Evolutionary conservation across 83 land plant species (phyloP).

Genomic region (Thuja plicata): DNA sequence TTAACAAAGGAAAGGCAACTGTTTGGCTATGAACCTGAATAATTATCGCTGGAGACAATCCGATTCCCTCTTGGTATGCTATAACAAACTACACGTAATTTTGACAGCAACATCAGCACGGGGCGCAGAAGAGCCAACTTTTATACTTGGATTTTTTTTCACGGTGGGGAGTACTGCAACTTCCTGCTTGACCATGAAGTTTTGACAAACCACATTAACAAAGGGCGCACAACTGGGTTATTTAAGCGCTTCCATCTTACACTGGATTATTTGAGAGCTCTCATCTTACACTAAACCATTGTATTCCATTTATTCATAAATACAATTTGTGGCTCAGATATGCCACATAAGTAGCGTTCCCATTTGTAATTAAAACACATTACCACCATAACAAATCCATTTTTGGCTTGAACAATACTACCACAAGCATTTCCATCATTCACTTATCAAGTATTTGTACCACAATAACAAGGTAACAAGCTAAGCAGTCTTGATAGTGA

Average conservation of each 20-base stretch:
- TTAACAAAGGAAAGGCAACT: background rate
- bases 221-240: background rate
- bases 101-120: background rate
- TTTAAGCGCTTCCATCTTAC: background rate
- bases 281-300: background rate
- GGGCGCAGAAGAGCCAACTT: background rate
- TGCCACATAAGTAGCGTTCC: background rate
- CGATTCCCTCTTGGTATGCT: background rate
- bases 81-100: background rate
- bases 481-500: too few species aligned
- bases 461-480: background rate
- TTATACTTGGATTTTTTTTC: too few species aligned
- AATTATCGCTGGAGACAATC: too few species aligned
- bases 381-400: background rate
- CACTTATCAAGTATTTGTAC: background rate
- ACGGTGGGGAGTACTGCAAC: background rate
- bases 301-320: background rate
- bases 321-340: background rate
- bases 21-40: background rate
- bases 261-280: background rate
- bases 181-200: background rate
- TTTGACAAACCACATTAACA: background rate
- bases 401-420: background rate
- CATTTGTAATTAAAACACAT: background rate
- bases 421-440: background rate